Percentiles rank a stretch among this genome's conserved stretches.
phyloP scores from a whole-genome alignment of 2,329 filamentous ascomycete genomes.

The Fonsecaea nubica region DNA sequence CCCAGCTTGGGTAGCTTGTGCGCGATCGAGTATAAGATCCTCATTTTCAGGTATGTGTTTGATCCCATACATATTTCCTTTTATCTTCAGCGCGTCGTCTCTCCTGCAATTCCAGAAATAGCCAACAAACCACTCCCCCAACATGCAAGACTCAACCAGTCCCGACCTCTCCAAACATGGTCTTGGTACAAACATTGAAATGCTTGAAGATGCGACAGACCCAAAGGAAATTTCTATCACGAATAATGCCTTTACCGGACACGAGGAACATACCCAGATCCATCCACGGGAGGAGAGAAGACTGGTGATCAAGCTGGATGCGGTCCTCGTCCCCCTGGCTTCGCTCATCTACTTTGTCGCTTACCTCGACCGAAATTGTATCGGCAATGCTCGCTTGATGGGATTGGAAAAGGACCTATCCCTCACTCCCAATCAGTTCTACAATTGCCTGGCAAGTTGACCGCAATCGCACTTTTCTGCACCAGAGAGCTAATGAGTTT shows the following conservation, averaged over 20 bases:
- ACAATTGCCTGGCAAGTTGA: background rate
- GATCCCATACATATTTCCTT: background rate
- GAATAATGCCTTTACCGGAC: constrained; percentile 8
- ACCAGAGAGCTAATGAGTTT: background rate
- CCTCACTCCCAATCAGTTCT: constrained; percentile 13
- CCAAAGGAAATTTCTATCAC: background rate
- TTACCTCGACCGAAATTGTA: constrained; percentile 16
- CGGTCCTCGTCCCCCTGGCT: constrained; percentile 1
- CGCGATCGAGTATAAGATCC: background rate
- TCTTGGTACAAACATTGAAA: background rate
- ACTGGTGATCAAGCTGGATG: constrained; percentile 8
- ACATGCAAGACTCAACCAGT: background rate
- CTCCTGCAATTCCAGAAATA: background rate
- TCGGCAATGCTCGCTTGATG: constrained; percentile 16
- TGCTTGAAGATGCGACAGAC: background rate
- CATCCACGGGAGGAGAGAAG: background rate
- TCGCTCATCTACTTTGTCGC: constrained; percentile 17
- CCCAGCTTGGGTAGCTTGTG: background rate
- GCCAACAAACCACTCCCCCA: background rate
- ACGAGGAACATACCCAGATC: background rate
- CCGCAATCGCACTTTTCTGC: background rate
- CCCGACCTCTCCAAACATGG: background rate
- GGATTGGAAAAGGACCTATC: constrained; percentile 8
- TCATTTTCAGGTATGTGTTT: background rate
- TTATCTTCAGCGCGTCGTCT: background rate